Evolutionary conservation across 2,329 filamentous ascomycete genomes (phyloP).

Genomic region (Colletotrichum sp.): DNA sequence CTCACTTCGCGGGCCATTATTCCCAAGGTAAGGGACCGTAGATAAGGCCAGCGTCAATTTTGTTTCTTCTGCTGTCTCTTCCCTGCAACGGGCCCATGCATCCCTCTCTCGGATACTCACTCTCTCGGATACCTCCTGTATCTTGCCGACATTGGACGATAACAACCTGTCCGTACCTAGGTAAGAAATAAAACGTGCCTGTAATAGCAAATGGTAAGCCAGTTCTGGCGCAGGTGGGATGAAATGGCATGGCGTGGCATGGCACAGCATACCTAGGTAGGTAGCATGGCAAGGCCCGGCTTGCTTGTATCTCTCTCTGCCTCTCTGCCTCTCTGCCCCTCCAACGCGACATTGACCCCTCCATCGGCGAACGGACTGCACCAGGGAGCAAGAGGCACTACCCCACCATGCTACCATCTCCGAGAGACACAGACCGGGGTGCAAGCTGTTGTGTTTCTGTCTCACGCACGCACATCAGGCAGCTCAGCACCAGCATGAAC

Average conservation of each 20-base stretch:
- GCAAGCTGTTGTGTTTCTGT: conserved; percentile 1
- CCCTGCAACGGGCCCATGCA: neutral
- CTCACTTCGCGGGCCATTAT: neutral
- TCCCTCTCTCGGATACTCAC: neutral
- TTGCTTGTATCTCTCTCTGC: neutral
- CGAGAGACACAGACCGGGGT: conserved; percentile 5
- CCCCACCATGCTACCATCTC: conserved; percentile 24
- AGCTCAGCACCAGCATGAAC: neutral
- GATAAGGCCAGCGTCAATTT: neutral
- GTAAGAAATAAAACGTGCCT: neutral
- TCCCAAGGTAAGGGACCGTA: neutral
- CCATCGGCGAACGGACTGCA: neutral
- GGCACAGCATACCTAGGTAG: neutral
- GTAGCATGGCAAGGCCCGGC: conserved; percentile 20
- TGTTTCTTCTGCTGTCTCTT: neutral
- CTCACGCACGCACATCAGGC: conserved; percentile 2
- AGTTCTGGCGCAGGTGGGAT: conserved; percentile 27
- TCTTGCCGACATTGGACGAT: neutral
- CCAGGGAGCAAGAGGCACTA: conserved; percentile 17
- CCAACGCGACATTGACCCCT: conserved; percentile 13
- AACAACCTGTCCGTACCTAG: neutral
- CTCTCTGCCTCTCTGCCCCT: conserved; percentile 9
- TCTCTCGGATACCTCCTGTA: neutral
- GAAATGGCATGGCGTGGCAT: neutral
- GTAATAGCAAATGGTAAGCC: conserved; percentile 30